Percentiles rank a stretch among this genome's conserved stretches.
These are phyloP conservation scores for Bipolaris gigantea DNA, from an alignment of 2,329 filamentous ascomycete genomes.

Conservation along the genomic window DNA sequence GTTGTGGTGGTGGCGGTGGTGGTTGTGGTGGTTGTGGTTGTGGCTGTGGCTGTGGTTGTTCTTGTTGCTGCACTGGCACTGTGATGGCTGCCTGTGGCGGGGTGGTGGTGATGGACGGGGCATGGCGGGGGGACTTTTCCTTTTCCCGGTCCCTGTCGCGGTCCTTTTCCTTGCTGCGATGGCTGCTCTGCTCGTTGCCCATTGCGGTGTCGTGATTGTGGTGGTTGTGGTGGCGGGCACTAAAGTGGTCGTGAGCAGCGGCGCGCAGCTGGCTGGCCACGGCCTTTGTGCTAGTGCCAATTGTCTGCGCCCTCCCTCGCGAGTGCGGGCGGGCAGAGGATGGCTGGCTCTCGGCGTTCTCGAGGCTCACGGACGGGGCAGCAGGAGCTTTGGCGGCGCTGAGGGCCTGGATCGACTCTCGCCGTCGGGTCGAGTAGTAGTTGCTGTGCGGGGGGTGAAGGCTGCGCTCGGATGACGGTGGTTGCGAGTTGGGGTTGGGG, in stretches of 20 bases:
- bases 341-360: slow-evolving; percentile 40
- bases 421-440: slow-evolving; percentile 37
- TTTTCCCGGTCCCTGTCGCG: slow-evolving; percentile 1
- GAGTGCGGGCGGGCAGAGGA: slow-evolving; percentile 30
- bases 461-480: slow-evolving; percentile 12
- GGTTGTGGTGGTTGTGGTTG: neutral
- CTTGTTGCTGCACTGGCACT: neutral
- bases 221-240: slow-evolving; percentile 9
- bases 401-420: slow-evolving; percentile 47
- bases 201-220: slow-evolving; percentile 23
- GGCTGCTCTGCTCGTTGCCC: slow-evolving; percentile 48
- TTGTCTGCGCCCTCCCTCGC: slow-evolving; percentile 35
- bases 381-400: slow-evolving; percentile 42
- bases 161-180: slow-evolving; percentile 12
- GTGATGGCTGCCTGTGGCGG: neutral
- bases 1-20: neutral
- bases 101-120: neutral
- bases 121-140: slow-evolving; percentile 12
- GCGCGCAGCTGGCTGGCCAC: slow-evolving; percentile 37
- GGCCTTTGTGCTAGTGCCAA: slow-evolving; percentile 21
- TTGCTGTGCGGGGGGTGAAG: slow-evolving; percentile 21
- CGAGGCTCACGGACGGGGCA: slow-evolving; percentile 44
- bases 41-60: neutral
- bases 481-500: slow-evolving; percentile 9
- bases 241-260: slow-evolving; percentile 35